phyloP scores from a whole-genome alignment of 192 early-diverging fungal species.

The Kappamyces sp. region DNA sequence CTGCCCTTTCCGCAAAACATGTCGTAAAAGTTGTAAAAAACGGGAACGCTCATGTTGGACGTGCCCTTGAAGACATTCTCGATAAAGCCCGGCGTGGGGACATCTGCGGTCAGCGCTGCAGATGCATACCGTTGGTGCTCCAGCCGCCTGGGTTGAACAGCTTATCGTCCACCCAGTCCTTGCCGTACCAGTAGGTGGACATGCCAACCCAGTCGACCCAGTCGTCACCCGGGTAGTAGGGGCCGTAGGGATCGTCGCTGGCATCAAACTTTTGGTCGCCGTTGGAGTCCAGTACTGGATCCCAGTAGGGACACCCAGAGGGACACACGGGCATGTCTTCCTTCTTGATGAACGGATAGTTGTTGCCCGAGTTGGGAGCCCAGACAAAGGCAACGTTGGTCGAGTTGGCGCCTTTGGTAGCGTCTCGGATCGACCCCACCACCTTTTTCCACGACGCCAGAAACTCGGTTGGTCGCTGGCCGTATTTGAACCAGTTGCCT shows the following conservation, averaged over 20 bases:
- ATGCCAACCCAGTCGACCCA: conserved; percentile 46
- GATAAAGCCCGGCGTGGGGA: conserved; percentile 17
- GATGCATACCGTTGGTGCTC: conserved; percentile 24
- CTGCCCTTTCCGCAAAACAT: conserved; percentile 31
- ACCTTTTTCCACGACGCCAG: conserved; percentile 21
- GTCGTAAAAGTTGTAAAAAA: conserved; percentile 26
- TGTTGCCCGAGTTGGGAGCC: conserved; percentile 32
- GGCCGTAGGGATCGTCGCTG: conserved; percentile 43
- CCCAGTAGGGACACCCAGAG: too few relatives aligned
- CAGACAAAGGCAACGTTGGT: conserved; percentile 28
- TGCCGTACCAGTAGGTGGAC: conserved; percentile 37
- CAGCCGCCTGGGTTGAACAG: conserved; percentile 21
- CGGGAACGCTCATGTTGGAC: not conserved
- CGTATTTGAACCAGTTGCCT: conserved; percentile 30
- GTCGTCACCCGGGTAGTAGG: conserved; percentile 46
- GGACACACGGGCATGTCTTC: conserved; percentile 9
- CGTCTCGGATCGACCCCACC: conserved; percentile 18
- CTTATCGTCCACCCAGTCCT: conserved; percentile 14
- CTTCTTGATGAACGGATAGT: conserved; percentile 36
- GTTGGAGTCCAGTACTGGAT: conserved; percentile 35
- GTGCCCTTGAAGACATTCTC: conserved; percentile 26
- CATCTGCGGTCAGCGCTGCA: too few relatives aligned
- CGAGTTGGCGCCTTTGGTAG: too few relatives aligned
- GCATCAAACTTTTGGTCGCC: conserved; percentile 30
- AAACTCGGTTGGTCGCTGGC: conserved; percentile 28